Percentiles rank a stretch among this genome's conserved stretches.
phyloP scores from a whole-genome alignment of 2,329 filamentous ascomycete species.

The Claviceps africana region DNA sequence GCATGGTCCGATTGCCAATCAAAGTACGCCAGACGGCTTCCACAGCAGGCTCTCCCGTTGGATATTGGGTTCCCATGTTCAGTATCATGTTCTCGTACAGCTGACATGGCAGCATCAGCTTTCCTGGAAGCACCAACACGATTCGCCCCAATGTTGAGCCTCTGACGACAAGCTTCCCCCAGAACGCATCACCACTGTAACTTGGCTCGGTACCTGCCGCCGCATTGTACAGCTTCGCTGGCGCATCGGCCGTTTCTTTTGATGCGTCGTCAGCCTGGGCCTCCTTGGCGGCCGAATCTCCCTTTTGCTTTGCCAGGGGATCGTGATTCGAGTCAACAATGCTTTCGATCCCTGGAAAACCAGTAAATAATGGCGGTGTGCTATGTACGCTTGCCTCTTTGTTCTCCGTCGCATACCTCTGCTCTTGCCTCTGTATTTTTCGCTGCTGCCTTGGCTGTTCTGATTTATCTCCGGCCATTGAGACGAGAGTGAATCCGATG shows the following conservation, averaged over 20 bases:
- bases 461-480: background rate
- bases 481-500: background rate
- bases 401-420: background rate
- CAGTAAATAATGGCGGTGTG: background rate
- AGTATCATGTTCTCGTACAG: constrained; percentile 2
- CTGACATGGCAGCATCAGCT: background rate
- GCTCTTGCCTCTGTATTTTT: background rate
- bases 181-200: background rate
- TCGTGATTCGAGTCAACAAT: background rate
- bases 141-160: constrained; percentile 1
- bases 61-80: constrained; percentile 3
- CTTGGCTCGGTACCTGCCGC: background rate
- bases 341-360: background rate
- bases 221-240: constrained; percentile 3
- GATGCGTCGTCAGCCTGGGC: background rate
- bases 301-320: background rate
- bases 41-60: constrained; percentile 2
- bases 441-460: no score
- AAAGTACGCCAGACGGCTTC: constrained; percentile 7
- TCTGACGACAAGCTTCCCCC: background rate
- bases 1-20: constrained; percentile 4
- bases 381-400: background rate
- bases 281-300: background rate
- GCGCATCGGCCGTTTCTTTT: background rate
- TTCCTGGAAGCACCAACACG: constrained; percentile 1